A percentile compares a stretch with the other conserved stretches of the same genome.
Evolutionary conservation across 2,329 filamentous ascomycete species (phyloP).

Genomic region (Fusarium newnesense): DNA sequence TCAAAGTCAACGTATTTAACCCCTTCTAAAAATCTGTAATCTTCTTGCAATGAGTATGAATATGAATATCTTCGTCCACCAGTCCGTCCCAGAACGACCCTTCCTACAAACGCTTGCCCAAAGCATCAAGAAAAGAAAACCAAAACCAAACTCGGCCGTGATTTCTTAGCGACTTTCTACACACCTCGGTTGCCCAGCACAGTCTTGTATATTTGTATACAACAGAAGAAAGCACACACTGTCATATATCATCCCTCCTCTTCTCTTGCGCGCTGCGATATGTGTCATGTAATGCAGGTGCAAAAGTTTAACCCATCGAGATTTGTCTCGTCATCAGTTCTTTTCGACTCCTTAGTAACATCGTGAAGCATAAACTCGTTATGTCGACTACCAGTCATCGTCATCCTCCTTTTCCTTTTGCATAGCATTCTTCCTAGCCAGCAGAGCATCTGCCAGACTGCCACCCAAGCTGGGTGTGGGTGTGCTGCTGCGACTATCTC

Average conservation of each 20-base stretch:
- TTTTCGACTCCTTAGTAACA: conserved; percentile 23
- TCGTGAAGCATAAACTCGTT: conserved; percentile 42
- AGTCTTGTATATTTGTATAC: conserved; percentile 43
- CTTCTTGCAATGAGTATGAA: conserved; percentile 20
- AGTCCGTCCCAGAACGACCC: conserved; percentile 4
- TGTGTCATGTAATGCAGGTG: conserved; percentile 13
- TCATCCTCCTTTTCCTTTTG: conserved; percentile 75
- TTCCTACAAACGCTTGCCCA: conserved; percentile 23
- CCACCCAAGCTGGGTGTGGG: conserved; percentile 78
- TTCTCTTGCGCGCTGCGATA: conserved; percentile 26
- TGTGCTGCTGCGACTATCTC: conserved; percentile 74
- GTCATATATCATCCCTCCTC: conserved; percentile 22
- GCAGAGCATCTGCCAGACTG: conserved; percentile 81
- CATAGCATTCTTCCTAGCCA: conserved; percentile 81
- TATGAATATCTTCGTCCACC: conserved; percentile 15
- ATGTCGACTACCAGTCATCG: conserved; percentile 70
- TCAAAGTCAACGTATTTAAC: conserved; percentile 25
- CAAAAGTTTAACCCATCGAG: conserved; percentile 23
- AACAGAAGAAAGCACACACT: conserved; percentile 28
- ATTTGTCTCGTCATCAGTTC: conserved; percentile 27
- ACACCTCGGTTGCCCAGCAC: conserved; percentile 42
- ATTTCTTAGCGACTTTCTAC: conserved; percentile 23
- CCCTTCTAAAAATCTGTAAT: conserved; percentile 30
- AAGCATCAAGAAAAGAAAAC: conserved; percentile 41
- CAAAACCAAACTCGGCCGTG: conserved; percentile 41